Base-by-base conservation (phyloP, 1,284 basidiomycete species). In the Puccinia hordei region DNA sequence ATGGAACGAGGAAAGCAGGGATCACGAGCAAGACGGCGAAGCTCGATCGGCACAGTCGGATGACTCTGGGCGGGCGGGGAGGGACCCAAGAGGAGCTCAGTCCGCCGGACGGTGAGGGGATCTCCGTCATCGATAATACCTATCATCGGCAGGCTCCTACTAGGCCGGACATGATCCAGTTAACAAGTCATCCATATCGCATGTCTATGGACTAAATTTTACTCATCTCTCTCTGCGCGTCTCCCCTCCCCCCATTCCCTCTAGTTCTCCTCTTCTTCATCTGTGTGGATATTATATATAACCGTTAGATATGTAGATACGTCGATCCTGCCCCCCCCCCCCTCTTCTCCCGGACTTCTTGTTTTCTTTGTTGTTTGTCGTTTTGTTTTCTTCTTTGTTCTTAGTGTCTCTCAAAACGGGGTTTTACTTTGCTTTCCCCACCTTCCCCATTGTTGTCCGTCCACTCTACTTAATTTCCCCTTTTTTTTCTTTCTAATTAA, bases 161-260 rank as follows among this genome's bases (percentile, higher is more conserved):
- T 49, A 38, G 46, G 15, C n/a, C 41, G 2, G 66, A 68, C 46
- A 68, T 68, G 66, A 68, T 68, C 41, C 41, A 68, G 9, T 41
- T 68, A 1, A 46, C 27, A 38, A 44, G 27, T 22, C 66, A 68
- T 22, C 66, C 46, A 0, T 51, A 68, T 30, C 41, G 66, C 46
- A 68, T 68, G 66, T 68, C 66, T n/a, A 46, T 68, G 66, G 66
- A 68, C n/a, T n/a, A n/a, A n/a, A n/a, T n/a, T n/a, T 68, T 68
- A 49, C 22, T 68, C 24, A 1, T n/a, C 63, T n/a, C n/a, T n/a
- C n/a, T n/a, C n/a, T n/a, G n/a, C n/a, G n/a, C n/a, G n/a, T n/a
- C n/a, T n/a, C n/a, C n/a, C n/a, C n/a, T n/a, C 57, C 9, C 57
- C 22, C 57, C 27, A 41, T 24, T 49, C 27, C 9, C 41, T 46